Base-by-base conservation (phyloP, 176 grass and related monocot genomes). In the Aegilops sharonensis region DNA sequence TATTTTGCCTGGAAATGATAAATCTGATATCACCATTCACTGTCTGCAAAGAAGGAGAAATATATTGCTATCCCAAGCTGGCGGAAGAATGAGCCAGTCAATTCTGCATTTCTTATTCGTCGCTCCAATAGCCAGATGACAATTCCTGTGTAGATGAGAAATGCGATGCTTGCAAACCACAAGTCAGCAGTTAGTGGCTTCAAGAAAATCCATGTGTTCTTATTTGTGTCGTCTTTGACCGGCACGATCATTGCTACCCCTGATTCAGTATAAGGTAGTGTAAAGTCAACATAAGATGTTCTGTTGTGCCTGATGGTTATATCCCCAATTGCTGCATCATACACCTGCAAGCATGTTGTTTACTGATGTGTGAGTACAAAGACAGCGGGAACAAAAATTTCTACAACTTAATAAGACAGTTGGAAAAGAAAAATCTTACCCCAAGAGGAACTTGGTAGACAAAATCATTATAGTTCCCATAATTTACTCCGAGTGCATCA, bases 241-340 rank as follows among this genome's bases (percentile, higher is more conserved):
- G 75, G 84, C 3, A 93, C 91, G 42, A 89, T 77, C 72, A 95
- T 89, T 79, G 87, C 82, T 29, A 95, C 47, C 3, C 84, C 89
- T 3, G 91, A 89, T 52, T 70, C 84, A 14, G 76, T 89, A 87
- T 91, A 93, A 3, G 91, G 94, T 30, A 86, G 59, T 4, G 94
- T 88, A 54, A 93, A 95, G 61, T 95, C 91, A 2, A 17, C 73
- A 66, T 48, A 87, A 17, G 52, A 79, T 18, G 84, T 89, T 66
- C 91, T 85, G 18, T 93, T 82, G 75, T 83, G 85, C 11, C 84
- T 87, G 48, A 93, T 95, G 5, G 91, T 95, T 78, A 88, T 84
- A 39, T 95, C 91, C 5, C 77, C 91, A 13, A 95, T 92, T 40
- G 72, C 75, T 1, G 42, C 81, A 10, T 93, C 81, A 27, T 85